Percentiles rank a stretch among this genome's conserved stretches.
Conservation (phyloP, 805 yeast species). For the Helenozyma rhizophorensis region DNA sequence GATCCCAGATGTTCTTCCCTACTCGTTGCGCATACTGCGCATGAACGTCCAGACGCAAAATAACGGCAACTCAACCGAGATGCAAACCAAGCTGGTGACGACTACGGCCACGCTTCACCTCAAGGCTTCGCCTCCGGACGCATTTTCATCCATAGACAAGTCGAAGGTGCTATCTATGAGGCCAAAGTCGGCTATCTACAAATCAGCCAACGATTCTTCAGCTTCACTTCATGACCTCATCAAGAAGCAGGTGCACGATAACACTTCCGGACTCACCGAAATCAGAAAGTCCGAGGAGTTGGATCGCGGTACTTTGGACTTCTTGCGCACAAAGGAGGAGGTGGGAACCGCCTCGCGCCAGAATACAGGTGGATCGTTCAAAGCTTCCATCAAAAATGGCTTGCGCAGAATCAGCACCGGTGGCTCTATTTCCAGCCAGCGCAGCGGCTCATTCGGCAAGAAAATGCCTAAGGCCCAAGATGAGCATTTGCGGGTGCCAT, state of each 20-base stretch:
- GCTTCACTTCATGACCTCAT: slow-evolving; percentile 27
- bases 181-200: slow-evolving; percentile 12
- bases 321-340: slow-evolving; percentile 31
- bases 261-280: slow-evolving; percentile 17
- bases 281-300: slow-evolving; percentile 18
- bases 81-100: background rate
- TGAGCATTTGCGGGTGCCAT: slow-evolving; percentile 1
- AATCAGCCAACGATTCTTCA: slow-evolving; percentile 4
- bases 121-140: slow-evolving; percentile 21
- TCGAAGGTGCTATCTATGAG: slow-evolving; percentile 23
- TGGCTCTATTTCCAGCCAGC: slow-evolving; percentile 12
- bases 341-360: slow-evolving; percentile 19
- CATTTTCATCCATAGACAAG: slow-evolving; percentile 41
- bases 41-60: background rate
- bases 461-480: background rate
- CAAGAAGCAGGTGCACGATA: slow-evolving; percentile 26
- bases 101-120: background rate
- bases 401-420: slow-evolving; percentile 40
- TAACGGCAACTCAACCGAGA: background rate
- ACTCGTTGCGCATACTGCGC: slow-evolving; percentile 22
- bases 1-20: slow-evolving; percentile 39
- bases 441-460: slow-evolving; percentile 4
- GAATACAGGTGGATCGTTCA: slow-evolving; percentile 40
- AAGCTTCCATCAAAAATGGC: slow-evolving; percentile 27
- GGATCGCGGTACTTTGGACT: slow-evolving; percentile 29